Conservation (phyloP, 306 rosid species). For the Medicago truncatula region MtrunA17r5.0-ANR NC_053042.1:55274001-55274500, state of each 20-base stretch:
- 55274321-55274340: constrained; percentile 98
- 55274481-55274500: constrained; percentile 17
- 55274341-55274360: constrained; percentile 98
- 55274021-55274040: constrained; percentile 11
- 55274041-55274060: constrained; percentile 24
- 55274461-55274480: constrained; percentile 20
- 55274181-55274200: constrained; percentile 98
- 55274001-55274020: neutral
- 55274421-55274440: constrained; percentile 58
- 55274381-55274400: constrained; percentile 94
- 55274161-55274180: constrained; percentile 95
- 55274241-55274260: constrained; percentile 40
- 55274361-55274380: constrained; percentile 93
- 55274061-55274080: constrained; percentile 31
- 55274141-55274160: constrained; percentile 41
- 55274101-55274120: constrained; percentile 28
- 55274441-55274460: constrained; percentile 22
- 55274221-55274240: constrained; percentile 71
- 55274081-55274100: constrained; percentile 5
- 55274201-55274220: constrained; percentile 92
- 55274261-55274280: constrained; percentile 32
- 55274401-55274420: constrained; percentile 97
- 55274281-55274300: constrained; percentile 36
- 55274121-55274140: constrained; percentile 42
- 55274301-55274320: constrained; percentile 99